phyloP scores from a whole-genome alignment of 371 early-diverging fungal genomes.

The Apophysomyces ossiformis region DNA sequence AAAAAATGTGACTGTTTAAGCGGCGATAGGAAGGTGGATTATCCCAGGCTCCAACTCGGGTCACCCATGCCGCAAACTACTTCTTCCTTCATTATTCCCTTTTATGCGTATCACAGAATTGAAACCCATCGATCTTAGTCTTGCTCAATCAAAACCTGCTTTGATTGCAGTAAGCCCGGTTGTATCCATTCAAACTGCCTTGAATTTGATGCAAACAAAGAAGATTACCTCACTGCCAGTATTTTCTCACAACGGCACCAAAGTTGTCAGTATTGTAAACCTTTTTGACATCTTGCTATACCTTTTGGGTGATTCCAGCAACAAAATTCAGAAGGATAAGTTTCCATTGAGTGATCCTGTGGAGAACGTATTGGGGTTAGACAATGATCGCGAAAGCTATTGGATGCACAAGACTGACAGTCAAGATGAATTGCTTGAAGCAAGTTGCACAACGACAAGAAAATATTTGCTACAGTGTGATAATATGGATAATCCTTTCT shows the following conservation, averaged over 20 bases:
- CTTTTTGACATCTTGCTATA: conserved; percentile 60
- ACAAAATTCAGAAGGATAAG: conserved; percentile 44
- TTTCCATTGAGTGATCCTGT: conserved; percentile 47
- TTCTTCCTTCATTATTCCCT: conserved; percentile 1
- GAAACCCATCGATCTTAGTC: conserved; percentile 38
- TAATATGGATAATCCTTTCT: not conserved
- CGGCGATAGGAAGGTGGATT: too few relatives aligned
- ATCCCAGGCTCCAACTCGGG: not conserved
- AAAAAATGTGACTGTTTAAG: too few relatives aligned
- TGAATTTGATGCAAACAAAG: conserved; percentile 46
- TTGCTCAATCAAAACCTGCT: conserved; percentile 39
- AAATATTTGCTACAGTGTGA: too few relatives aligned
- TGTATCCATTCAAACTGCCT: conserved; percentile 52
- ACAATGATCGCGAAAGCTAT: conserved; percentile 62
- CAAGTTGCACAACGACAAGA: conserved; percentile 15
- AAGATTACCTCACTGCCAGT: conserved; percentile 64
- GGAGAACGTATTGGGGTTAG: conserved; percentile 62
- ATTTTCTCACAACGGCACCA: conserved; percentile 56
- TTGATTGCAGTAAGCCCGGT: conserved; percentile 57
- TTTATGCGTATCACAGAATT: conserved; percentile 30
- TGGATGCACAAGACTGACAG: conserved; percentile 53
- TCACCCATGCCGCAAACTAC: not conserved
- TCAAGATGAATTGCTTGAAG: conserved; percentile 48
- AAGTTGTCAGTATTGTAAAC: conserved; percentile 61
- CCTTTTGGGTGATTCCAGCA: conserved; percentile 31